Evolutionary conservation across 2,329 filamentous ascomycete species (phyloP).

Genomic region (Juglanconis oblonga): DNA sequence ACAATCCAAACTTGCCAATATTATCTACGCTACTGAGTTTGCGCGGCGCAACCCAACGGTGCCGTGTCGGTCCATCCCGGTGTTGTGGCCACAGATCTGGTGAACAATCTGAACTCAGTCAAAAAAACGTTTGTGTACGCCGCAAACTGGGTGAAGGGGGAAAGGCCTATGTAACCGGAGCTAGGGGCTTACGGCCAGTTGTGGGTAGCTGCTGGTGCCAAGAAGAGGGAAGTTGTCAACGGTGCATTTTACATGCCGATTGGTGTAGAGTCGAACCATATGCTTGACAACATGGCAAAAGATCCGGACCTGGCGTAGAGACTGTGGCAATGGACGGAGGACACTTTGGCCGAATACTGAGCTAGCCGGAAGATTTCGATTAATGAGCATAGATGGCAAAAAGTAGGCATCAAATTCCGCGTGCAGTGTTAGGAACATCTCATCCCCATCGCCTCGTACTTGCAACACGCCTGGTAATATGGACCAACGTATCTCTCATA

Average conservation of each 20-base stretch:
- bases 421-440: no score
- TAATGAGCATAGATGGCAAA: no score
- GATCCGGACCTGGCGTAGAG: slow-evolving; percentile 28
- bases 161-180: slow-evolving; percentile 24
- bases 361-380: neutral
- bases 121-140: slow-evolving; percentile 21
- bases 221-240: slow-evolving; percentile 26
- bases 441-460: no score
- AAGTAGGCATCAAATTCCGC: no score
- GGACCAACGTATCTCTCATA: no score
- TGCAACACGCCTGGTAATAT: no score
- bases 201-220: slow-evolving; percentile 34
- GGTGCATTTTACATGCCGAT: slow-evolving; percentile 37
- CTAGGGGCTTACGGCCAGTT: slow-evolving; percentile 38
- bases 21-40: slow-evolving; percentile 26
- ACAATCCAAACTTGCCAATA: slow-evolving; percentile 28
- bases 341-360: slow-evolving; percentile 24
- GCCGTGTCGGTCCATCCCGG: slow-evolving; percentile 27
- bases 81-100: slow-evolving; percentile 26
- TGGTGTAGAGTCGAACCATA: slow-evolving; percentile 24
- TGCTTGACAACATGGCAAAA: slow-evolving; percentile 25
- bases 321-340: slow-evolving; percentile 35
- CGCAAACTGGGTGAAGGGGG: slow-evolving; percentile 16
- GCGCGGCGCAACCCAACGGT: slow-evolving; percentile 25
- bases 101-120: slow-evolving; percentile 17